Percentiles rank a stretch among this genome's conserved stretches.
phyloP scores from a whole-genome alignment of 768 basidiomycete genomes.

The Floccularia luteovirens region DNA sequence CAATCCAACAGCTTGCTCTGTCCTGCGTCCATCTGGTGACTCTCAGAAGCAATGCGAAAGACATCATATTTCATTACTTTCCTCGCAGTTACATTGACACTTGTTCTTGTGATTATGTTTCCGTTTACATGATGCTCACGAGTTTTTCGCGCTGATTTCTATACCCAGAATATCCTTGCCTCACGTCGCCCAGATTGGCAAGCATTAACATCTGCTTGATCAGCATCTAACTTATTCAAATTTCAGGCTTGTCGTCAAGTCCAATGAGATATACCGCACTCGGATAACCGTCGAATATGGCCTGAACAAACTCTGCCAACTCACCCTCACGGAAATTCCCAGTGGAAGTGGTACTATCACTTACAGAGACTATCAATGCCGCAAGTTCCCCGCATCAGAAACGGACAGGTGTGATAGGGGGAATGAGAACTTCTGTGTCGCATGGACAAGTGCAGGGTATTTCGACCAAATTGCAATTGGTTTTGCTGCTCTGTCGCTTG shows the following conservation, averaged over 20 bases:
- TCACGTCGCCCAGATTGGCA: conserved; percentile 59
- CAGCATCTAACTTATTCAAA: conserved; percentile 1
- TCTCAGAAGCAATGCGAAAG: conserved; percentile 68
- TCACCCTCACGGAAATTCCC: conserved; percentile 39
- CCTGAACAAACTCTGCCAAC: conserved; percentile 49
- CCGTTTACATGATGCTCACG: neutral
- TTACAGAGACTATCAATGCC: conserved; percentile 54
- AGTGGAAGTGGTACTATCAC: conserved; percentile 34
- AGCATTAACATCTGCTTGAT: conserved; percentile 12
- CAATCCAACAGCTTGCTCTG: too few relatives aligned
- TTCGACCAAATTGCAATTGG: conserved; percentile 56
- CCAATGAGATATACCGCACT: conserved; percentile 36
- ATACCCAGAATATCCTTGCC: conserved; percentile 48
- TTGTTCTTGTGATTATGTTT: conserved; percentile 41
- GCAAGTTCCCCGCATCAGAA: conserved; percentile 53
- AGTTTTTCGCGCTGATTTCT: neutral
- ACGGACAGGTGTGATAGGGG: conserved; percentile 41
- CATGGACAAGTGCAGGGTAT: conserved; percentile 69
- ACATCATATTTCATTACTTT: conserved; percentile 63
- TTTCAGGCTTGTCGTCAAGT: conserved; percentile 35
- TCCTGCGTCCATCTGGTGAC: too few relatives aligned
- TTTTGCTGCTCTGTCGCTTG: conserved; percentile 50
- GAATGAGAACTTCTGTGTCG: conserved; percentile 51
- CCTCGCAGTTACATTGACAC: conserved; percentile 31
- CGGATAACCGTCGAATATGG: conserved; percentile 51